Evolutionary conservation across 2,329 filamentous ascomycete genomes (phyloP).

Genomic region (Aspergillus floridensis): DNA sequence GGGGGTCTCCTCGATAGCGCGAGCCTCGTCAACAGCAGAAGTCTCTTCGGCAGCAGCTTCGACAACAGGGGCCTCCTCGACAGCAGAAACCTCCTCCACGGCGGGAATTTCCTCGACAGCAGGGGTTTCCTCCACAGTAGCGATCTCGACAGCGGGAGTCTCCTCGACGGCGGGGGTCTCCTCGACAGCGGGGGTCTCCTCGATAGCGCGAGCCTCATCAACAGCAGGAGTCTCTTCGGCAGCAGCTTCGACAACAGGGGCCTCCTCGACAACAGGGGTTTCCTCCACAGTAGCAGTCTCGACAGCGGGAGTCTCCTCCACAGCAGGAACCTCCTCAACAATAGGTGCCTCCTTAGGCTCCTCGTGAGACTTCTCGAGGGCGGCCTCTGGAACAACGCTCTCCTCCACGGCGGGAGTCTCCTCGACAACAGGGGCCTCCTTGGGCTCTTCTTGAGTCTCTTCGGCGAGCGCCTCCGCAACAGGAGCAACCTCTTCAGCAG

Average conservation of each 20-base stretch:
- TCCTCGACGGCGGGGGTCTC: not conserved
- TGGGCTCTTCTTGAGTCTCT: constrained; percentile 11
- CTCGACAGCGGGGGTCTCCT: too few species aligned
- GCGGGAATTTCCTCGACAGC: not conserved
- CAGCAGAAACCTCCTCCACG: too few species aligned
- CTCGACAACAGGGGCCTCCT: constrained; percentile 7
- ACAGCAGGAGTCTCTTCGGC: too few species aligned
- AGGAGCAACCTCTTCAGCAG: not conserved
- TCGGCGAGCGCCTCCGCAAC: constrained; percentile 7
- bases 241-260: too few species aligned
- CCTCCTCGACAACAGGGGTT: too few species aligned
- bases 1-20: not conserved
- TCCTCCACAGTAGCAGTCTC: not conserved
- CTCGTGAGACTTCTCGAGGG: not conserved
- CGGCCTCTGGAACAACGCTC: not conserved
- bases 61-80: not conserved
- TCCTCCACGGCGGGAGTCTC: not conserved
- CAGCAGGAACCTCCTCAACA: not conserved
- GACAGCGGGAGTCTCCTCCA: not conserved
- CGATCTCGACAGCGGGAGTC: not conserved
- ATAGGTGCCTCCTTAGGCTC: not conserved
- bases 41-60: not conserved
- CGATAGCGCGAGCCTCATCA: too few species aligned
- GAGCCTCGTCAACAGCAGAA: not conserved
- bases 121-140: not conserved